Evolutionary conservation across 2,329 filamentous ascomycete species (phyloP), one percentile per base, ranked within the genome.

Genomic region (Calonectria fujianensis): DNA sequence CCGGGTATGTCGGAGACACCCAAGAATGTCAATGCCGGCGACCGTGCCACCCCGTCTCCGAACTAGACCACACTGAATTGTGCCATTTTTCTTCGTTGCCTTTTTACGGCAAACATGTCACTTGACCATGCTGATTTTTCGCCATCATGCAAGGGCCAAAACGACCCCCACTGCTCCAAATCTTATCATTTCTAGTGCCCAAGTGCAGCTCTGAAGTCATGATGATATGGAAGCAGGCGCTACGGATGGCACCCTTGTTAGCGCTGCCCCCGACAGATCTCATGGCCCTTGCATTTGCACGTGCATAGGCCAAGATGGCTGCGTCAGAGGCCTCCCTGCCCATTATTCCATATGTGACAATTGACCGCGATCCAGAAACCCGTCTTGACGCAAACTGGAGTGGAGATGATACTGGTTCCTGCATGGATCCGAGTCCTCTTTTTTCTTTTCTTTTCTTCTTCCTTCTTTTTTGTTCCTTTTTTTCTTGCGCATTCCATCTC

Each of bases 91-190:
- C 14, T 18, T 41, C n/a, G n/a, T 29, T 29, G 57, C 57, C 35
- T 63, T 63, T 27, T 41, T 61, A 39, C 57, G 57, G 57, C 57
- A 39, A 27, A 27, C 24, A 9, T 16, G 57, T 29, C 57, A 61
- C 35, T 61, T 61, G 57, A 41, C 54, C n/a, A 37, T 39, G n/a
- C 57, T 29, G 35, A n/a, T 16, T 61, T 57, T 57, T 41, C 16
- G 14, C 57, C 1, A 29, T 18, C 37, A 63, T 63, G n/a, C 35
- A 24, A 63, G n/a, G n/a, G 2, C 35, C n/a, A 10, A 27, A 24
- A 35, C 11, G 1, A 7, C n/a, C 32, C 54, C 32, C 52, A 3
- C 32, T 31, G 18, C 52, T 24, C 52, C n/a, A 48, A 48, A 48
- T 48, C 20, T 48, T 48, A 13, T 10, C 35, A 13, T 27, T n/a